Percentiles rank a stretch among this genome's conserved stretches.
Evolutionary conservation across 108 stramenopile species (phyloP).

Genomic region (Chaetoceros muelleri): DNA sequence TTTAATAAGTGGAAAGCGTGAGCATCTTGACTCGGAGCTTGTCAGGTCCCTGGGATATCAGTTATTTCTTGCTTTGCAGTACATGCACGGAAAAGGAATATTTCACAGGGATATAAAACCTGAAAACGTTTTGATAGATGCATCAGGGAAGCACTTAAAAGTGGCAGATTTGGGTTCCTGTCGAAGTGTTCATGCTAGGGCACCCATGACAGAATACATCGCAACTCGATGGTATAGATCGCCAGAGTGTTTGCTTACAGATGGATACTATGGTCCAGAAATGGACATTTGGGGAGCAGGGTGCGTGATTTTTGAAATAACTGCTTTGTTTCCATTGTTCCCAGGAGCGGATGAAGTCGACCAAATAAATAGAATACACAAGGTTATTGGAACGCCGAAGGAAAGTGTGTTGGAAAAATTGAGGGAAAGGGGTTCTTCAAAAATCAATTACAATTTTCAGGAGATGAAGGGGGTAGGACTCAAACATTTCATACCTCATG

Average conservation of each 20-base stretch:
- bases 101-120: conserved; percentile 85
- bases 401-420: conserved; percentile 24
- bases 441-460: background rate
- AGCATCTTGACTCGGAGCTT: conserved; percentile 20
- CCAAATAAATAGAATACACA: conserved; percentile 73
- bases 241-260: conserved; percentile 71
- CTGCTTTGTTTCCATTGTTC: conserved; percentile 69
- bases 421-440: background rate
- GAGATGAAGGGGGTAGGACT: background rate
- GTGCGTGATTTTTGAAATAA: conserved; percentile 78
- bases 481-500: background rate
- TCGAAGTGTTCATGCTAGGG: background rate
- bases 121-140: conserved; percentile 54
- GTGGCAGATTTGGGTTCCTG: background rate
- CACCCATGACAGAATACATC: conserved; percentile 83
- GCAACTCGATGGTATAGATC: conserved; percentile 82
- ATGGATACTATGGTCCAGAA: conserved; percentile 71
- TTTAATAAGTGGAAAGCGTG: conserved; percentile 50
- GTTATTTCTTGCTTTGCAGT: conserved; percentile 42
- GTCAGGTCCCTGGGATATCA: conserved; percentile 49
- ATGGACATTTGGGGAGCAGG: conserved; percentile 87
- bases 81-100: conserved; percentile 67
- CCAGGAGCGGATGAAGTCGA: conserved; percentile 72
- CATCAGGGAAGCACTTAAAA: background rate
- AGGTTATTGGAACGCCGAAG: conserved; percentile 68